These are phyloP conservation scores for Atractiella rhizophila DNA, from an alignment of 768 basidiomycete species.

Conservation along the genomic window DNA sequence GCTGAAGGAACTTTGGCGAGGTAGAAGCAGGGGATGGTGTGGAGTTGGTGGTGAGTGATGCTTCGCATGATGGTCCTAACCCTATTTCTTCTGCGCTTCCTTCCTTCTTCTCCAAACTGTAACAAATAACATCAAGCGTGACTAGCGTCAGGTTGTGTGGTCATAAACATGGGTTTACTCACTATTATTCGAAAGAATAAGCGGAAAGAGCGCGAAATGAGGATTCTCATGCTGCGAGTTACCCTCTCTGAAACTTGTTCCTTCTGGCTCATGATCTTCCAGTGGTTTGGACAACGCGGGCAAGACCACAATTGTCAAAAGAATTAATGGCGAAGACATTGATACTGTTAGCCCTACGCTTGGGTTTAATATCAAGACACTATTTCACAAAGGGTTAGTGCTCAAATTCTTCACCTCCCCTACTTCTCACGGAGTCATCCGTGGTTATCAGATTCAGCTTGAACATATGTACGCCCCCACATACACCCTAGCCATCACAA, in stretches of 20 bases:
- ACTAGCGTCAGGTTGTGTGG: not conserved
- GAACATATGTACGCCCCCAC: slow-evolving; percentile 39
- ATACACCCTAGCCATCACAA: slow-evolving; percentile 1
- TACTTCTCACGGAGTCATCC: not conserved
- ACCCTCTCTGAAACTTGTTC: slow-evolving; percentile 1
- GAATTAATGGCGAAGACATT: slow-evolving; percentile 77
- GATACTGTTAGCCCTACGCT: slow-evolving; percentile 68
- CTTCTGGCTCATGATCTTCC: not conserved
- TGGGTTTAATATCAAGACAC: slow-evolving; percentile 97
- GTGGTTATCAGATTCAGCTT: slow-evolving; percentile 23
- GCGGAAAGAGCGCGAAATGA: slow-evolving; percentile 87
- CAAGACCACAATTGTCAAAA: slow-evolving; percentile 93
- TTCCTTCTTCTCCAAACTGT: no score
- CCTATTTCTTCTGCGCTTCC: no score
- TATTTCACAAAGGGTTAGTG: slow-evolving; percentile 59
- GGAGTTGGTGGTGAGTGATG: no score
- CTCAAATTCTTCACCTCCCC: slow-evolving; percentile 8
- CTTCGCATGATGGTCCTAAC: no score
- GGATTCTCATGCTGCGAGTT: slow-evolving; percentile 55
- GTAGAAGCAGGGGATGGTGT: no score
- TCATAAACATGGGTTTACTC: slow-evolving; percentile 92
- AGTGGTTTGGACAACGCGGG: slow-evolving; percentile 97
- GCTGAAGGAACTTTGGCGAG: no score
- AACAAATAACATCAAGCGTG: no score
- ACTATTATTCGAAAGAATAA: slow-evolving; percentile 93